A percentile compares a stretch with the other conserved stretches of the same genome.
These are phyloP conservation scores for Penicillium verhagenii DNA, from an alignment of 495 filamentous ascomycete species.

Conservation along the genomic window DNA sequence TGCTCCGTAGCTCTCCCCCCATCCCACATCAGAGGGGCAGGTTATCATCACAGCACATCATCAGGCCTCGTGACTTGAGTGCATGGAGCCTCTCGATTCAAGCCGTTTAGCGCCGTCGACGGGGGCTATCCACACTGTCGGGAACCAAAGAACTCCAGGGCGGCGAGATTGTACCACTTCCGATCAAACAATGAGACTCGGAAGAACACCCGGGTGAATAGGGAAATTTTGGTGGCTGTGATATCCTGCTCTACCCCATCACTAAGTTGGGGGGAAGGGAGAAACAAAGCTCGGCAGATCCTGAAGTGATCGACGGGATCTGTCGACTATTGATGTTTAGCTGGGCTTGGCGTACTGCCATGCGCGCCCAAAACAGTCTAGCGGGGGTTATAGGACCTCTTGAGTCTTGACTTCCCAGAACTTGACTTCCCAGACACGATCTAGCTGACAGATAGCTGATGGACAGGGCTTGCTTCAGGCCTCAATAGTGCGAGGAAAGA, in stretches of 20 bases:
- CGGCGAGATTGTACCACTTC: constrained; percentile 10
- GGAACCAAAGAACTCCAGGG: constrained; percentile 2
- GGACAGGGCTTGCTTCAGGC: constrained; percentile 19
- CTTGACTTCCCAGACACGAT: constrained; percentile 2
- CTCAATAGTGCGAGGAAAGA: constrained; percentile 20
- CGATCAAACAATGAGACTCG: constrained; percentile 10
- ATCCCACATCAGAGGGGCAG: background rate
- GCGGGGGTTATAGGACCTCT: background rate
- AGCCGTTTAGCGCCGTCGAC: constrained; percentile 25
- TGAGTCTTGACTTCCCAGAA: too few species aligned
- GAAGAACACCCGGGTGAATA: background rate
- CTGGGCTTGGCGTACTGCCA: constrained; percentile 40
- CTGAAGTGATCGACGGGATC: constrained; percentile 45
- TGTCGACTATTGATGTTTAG: constrained; percentile 49
- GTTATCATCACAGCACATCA: background rate
- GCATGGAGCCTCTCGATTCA: constrained; percentile 26
- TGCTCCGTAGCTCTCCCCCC: background rate
- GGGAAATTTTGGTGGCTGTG: background rate
- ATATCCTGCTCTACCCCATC: background rate
- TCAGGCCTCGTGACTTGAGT: constrained; percentile 26
- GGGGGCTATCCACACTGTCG: constrained; percentile 1
- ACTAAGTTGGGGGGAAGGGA: background rate
- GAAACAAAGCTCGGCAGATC: constrained; percentile 35
- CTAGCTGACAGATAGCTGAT: constrained; percentile 12
- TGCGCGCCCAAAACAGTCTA: constrained; percentile 9